These are phyloP conservation scores for Fusarium abutilonis DNA, from an alignment of 2,329 filamentous ascomycete genomes.

Conservation along the genomic window DNA sequence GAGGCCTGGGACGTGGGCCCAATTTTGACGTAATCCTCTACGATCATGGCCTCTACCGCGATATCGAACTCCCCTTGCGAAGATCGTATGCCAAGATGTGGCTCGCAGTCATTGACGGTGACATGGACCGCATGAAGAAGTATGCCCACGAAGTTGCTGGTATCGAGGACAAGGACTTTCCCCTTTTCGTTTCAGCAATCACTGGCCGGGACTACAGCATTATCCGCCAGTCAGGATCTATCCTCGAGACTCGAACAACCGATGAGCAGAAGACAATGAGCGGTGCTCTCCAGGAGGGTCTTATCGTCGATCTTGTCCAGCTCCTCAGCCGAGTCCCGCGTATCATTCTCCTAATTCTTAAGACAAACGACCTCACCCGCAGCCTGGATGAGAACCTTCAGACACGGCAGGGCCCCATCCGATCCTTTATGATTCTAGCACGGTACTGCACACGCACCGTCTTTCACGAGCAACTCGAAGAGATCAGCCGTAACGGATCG, in stretches of 20 bases:
- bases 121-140: conserved; percentile 85
- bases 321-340: conserved; percentile 88
- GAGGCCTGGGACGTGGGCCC: conserved; percentile 59
- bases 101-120: conserved; percentile 92
- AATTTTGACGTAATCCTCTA: conserved; percentile 98
- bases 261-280: conserved; percentile 90
- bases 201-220: conserved; percentile 91
- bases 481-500: conserved; percentile 62
- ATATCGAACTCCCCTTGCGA: conserved; percentile 81
- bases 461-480: conserved; percentile 70
- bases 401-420: conserved; percentile 72
- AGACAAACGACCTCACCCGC: conserved; percentile 96
- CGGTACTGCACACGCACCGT: conserved; percentile 74
- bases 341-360: conserved; percentile 93
- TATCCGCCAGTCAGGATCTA: conserved; percentile 68
- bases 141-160: conserved; percentile 91
- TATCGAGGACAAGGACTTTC: conserved; percentile 88
- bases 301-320: conserved; percentile 88
- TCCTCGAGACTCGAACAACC: conserved; percentile 68
- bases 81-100: conserved; percentile 95
- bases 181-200: conserved; percentile 94
- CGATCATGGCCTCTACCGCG: conserved; percentile 95
- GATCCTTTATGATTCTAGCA: conserved; percentile 74
- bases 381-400: conserved; percentile 92
- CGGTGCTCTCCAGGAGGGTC: conserved; percentile 83